phyloP scores from a whole-genome alignment of 1,284 basidiomycete genomes.

The Limonomyces culmigenus region DNA sequence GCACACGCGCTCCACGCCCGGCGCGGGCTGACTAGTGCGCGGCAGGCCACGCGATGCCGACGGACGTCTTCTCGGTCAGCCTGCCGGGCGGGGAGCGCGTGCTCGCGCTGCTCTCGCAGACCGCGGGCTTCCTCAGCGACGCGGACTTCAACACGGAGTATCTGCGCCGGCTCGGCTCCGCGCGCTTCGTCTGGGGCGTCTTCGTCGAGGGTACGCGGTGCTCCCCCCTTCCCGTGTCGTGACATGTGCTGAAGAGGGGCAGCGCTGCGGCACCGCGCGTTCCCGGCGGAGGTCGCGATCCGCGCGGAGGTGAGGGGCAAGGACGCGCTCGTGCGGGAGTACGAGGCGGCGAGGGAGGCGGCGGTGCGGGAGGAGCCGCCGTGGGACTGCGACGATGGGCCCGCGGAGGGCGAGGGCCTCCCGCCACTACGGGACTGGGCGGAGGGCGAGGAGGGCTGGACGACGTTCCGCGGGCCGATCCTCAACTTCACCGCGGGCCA shows the following conservation, averaged over 20 bases:
- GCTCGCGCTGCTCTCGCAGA: conserved; percentile 83
- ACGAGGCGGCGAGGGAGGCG: too few species aligned
- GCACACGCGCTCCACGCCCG: neutral
- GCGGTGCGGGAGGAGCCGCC: too few species aligned
- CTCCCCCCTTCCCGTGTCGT: too few species aligned
- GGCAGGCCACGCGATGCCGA: too few species aligned
- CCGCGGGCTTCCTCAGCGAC: conserved; percentile 86
- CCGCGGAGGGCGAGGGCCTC: conserved; percentile 9
- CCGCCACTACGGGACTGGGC: conserved; percentile 25
- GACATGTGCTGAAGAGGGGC: too few species aligned
- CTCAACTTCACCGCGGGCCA: conserved; percentile 60
- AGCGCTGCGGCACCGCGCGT: conserved; percentile 36
- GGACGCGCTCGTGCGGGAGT: conserved; percentile 41
- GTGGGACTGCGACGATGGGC: too few species aligned
- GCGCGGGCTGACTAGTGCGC: neutral
- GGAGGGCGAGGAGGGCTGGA: conserved; percentile 41
- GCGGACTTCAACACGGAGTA: conserved; percentile 82
- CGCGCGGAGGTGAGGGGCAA: conserved; percentile 64
- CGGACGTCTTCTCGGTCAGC: too few species aligned
- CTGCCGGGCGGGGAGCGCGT: too few species aligned
- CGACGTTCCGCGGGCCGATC: conserved; percentile 50
- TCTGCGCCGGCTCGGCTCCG: conserved; percentile 87
- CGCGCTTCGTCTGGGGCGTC: conserved; percentile 73
- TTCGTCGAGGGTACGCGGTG: too few species aligned
- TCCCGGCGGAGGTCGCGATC: conserved; percentile 54